phyloP scores from a whole-genome alignment of 257 asterid species.

The Pogostemon cablin region DNA sequence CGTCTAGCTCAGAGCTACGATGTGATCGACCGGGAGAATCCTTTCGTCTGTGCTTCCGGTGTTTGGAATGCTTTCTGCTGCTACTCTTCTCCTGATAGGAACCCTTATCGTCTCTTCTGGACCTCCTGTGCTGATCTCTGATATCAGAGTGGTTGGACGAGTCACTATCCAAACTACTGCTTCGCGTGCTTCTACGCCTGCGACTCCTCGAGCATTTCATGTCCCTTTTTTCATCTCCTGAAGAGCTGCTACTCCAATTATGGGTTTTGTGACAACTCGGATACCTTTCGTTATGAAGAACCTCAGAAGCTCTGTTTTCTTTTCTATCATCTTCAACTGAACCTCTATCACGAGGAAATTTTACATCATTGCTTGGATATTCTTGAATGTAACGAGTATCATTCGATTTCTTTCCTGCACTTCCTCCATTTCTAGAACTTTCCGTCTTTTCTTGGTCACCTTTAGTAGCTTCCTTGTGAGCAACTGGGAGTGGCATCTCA shows the following conservation, averaged over 20 bases:
- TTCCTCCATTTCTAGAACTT: slow-evolving; percentile 32
- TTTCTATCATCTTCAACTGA: slow-evolving; percentile 26
- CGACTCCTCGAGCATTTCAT: slow-evolving; percentile 53
- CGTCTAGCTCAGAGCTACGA: slow-evolving; percentile 51
- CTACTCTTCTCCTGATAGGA: slow-evolving; percentile 59
- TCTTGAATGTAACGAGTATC: too few relatives aligned
- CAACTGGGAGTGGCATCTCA: slow-evolving; percentile 53
- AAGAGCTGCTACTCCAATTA: slow-evolving; percentile 47
- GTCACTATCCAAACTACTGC: slow-evolving; percentile 46
- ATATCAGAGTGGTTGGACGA: slow-evolving; percentile 38
- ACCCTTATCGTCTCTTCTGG: slow-evolving; percentile 56
- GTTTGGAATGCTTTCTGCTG: slow-evolving; percentile 70
- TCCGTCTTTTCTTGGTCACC: slow-evolving; percentile 38
- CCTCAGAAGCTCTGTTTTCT: slow-evolving; percentile 31
- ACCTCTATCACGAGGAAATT: background rate
- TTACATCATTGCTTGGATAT: slow-evolving; percentile 1
- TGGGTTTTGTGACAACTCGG: slow-evolving; percentile 29
- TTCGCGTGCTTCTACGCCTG: slow-evolving; percentile 45
- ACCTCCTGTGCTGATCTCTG: slow-evolving; percentile 38
- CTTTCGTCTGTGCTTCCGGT: slow-evolving; percentile 60
- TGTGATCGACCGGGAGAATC: slow-evolving; percentile 65
- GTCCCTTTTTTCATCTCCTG: slow-evolving; percentile 56
- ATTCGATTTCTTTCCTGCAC: slow-evolving; percentile 10
- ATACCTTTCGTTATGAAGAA: slow-evolving; percentile 31
- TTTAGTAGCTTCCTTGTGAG: slow-evolving; percentile 33